phyloP scores from a whole-genome alignment of 2,329 filamentous ascomycete species.

The Gremmenia infestans region DNA sequence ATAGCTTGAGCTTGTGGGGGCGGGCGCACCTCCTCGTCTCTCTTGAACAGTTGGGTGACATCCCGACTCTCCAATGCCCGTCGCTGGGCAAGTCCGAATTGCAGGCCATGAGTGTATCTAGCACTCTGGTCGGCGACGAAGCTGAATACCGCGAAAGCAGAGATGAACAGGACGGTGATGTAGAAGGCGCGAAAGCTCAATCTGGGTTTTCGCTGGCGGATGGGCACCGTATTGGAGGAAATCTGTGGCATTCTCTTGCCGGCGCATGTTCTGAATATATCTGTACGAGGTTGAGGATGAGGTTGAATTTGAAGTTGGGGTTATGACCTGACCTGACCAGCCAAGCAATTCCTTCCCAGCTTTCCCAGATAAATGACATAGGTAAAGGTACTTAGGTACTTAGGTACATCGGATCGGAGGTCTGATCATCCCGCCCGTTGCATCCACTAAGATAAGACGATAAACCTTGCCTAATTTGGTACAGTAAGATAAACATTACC shows the following conservation, averaged over 20 bases:
- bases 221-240: constrained; percentile 16
- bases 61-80: constrained; percentile 24
- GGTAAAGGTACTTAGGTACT: not conserved
- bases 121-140: constrained; percentile 28
- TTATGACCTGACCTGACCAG: not conserved
- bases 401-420: too few species aligned
- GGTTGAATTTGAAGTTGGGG: not conserved
- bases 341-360: not conserved
- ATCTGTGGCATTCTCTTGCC: constrained; percentile 18
- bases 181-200: constrained; percentile 32
- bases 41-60: constrained; percentile 23
- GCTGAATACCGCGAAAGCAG: constrained; percentile 26
- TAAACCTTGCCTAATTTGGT: too few species aligned
- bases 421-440: too few species aligned
- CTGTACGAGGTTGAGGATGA: not conserved
- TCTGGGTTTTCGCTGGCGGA: constrained; percentile 15
- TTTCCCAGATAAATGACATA: not conserved
- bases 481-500: too few species aligned
- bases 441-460: too few species aligned
- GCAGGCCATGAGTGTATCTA: constrained; percentile 24
- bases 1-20: not conserved
- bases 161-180: constrained; percentile 29
- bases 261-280: constrained; percentile 18
- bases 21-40: constrained; percentile 30
- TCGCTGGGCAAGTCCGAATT: constrained; percentile 26